A percentile compares a stretch with the other conserved stretches of the same genome.
These are phyloP conservation scores for Podospora australis DNA, from an alignment of 495 filamentous ascomycete species.

Conservation along the genomic window DNA sequence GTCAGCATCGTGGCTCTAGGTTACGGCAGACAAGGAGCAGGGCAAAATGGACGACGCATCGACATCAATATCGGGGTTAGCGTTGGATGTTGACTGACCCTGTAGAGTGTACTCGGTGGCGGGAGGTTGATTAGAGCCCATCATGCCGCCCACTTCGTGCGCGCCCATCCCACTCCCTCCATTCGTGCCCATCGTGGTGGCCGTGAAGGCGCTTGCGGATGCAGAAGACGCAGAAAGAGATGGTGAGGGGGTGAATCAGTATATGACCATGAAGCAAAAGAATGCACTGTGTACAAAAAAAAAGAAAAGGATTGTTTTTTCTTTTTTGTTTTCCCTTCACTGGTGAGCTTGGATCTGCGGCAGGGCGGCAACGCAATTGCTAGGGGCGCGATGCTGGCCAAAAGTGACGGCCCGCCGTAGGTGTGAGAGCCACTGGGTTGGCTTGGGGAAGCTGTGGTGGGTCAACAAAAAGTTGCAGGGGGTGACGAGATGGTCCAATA, in stretches of 20 bases:
- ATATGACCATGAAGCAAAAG: conserved; percentile 10
- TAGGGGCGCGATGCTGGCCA: conserved; percentile 1
- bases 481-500: too few species aligned
- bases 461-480: background rate
- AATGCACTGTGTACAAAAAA: background rate
- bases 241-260: background rate
- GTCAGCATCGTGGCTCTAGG: conserved; percentile 2
- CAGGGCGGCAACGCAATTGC: conserved; percentile 2
- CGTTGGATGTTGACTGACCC: conserved; percentile 49
- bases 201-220: conserved; percentile 51
- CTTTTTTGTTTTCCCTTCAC: conserved; percentile 6
- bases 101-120: conserved; percentile 98
- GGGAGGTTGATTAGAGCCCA: conserved; percentile 52
- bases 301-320: background rate
- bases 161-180: conserved; percentile 53
- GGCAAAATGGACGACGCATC: too few species aligned
- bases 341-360: conserved; percentile 5
- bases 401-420: conserved; percentile 1
- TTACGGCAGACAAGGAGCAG: too few species aligned
- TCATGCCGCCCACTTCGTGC: conserved; percentile 27
- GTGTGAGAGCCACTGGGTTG: background rate
- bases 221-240: conserved; percentile 27
- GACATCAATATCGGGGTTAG: too few species aligned
- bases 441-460: background rate
- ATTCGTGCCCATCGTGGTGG: conserved; percentile 57